Base-by-base conservation (phyloP, 2,329 filamentous ascomycete species). In the Fusarium tuaranense region DNA sequence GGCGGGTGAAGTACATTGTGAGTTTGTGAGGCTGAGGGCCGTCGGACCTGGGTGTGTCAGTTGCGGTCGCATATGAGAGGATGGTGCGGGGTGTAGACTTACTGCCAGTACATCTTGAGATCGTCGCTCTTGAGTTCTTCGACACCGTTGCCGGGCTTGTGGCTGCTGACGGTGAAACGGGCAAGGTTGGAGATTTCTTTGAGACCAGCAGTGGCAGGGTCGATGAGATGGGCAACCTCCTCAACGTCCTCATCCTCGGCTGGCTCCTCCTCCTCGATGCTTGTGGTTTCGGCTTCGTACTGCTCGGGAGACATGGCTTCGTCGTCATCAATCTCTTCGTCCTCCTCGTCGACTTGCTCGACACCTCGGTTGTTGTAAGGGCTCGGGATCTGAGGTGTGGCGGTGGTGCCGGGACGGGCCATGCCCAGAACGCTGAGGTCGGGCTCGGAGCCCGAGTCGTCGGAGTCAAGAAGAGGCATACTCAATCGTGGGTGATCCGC, bases 121-220 rank as follows among this genome's bases (percentile, higher is more conserved):
- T 94, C 92, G 18, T 95, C 93, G 71, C 90, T 91, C 36, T 94
- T 90, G 22, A 97, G 89, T 79, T 94, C 93, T 30, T 92, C 91
- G 16, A 96, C 92, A 2, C 93, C 93, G 76, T 93, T 95, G 44
- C 94, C 94, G 1, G 93, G 93, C 83, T 97, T 97, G 79, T 92
- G 92, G 79, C 91, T 94, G 81, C 92, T 94, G 76, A 96, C 94
- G 13, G 93, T 95, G 87, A 95, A 96, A 74, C 92, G 93, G 36
- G 93, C 94, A 22, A 97, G 88, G 72, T 95, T 95, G 77, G 93
- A 94, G 80, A 97, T 96, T 81, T 97, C 94, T 81, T 95, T 95
- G 71, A 96, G 86, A 51, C 92, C 83, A 67, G 81, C 87, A 13
- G 88, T 80, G 20, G 87, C 87, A 20, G 87, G 83, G 16, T 90